These are phyloP conservation scores for Ceratocystis lukuohia DNA, from an alignment of 2,329 filamentous ascomycete genomes.

Conservation along the genomic window DNA sequence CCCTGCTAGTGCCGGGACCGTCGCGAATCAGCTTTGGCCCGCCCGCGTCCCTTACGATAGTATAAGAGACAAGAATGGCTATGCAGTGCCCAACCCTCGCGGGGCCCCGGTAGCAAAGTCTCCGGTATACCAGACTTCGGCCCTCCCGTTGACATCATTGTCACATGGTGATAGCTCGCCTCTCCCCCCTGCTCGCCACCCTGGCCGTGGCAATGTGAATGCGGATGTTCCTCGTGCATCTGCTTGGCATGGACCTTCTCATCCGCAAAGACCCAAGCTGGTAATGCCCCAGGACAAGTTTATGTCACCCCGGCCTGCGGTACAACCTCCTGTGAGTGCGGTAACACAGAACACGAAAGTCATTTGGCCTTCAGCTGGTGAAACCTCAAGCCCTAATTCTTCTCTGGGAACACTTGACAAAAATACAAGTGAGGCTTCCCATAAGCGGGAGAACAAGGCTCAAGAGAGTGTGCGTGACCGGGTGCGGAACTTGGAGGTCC, in stretches of 20 bases:
- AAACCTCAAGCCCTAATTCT: background rate
- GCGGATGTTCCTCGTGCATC: constrained; percentile 8
- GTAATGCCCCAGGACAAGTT: constrained; percentile 4
- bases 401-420: background rate
- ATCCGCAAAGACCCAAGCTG: background rate
- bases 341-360: background rate
- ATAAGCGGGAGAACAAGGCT: background rate
- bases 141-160: background rate
- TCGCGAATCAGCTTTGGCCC: constrained; percentile 13
- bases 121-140: background rate
- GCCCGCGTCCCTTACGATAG: constrained; percentile 11
- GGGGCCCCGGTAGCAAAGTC: background rate
- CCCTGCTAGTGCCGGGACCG: constrained; percentile 3
- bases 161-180: background rate
- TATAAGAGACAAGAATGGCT: constrained; percentile 11
- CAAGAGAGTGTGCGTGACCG: constrained; percentile 13
- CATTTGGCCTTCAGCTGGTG: constrained; percentile 3
- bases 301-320: constrained; percentile 8
- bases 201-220: background rate
- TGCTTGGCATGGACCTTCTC: background rate
- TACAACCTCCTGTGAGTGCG: constrained; percentile 12
- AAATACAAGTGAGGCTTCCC: background rate
- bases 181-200: constrained; percentile 5
- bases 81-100: constrained; percentile 11
- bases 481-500: constrained; percentile 16